Base-by-base conservation (phyloP, 1,284 basidiomycete species). In the Irpex sp. region DNA sequence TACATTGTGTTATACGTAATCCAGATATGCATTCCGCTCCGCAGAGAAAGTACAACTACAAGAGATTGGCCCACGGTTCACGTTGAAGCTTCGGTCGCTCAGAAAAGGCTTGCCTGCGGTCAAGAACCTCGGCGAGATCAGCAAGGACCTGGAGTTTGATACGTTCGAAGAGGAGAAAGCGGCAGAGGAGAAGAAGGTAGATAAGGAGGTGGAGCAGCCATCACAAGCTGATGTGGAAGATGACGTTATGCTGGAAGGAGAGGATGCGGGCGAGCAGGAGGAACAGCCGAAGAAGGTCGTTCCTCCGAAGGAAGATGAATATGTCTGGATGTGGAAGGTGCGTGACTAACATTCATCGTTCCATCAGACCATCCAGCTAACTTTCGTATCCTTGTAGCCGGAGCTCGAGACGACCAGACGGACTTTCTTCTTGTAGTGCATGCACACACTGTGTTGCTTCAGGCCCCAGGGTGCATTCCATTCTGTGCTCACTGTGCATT, bases 31-130 rank as follows among this genome's bases (percentile, higher is more conserved):
- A 51, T 98, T 98, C 76, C 87, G 94, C 57, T 93, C 93, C 0
- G 82, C 90, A 4, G 94, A 96, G 68, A 96, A 94, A 73, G 96
- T 98, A 8, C 89, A 92, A 15, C 79, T 99, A 59, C 97, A 99
- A 76, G 97, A 99, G 76, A 99, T 99, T 66, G 97, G 97, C 0
- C 97, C 97, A 4, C 86, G 97, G 34, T 98, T 99, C 74, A 99
- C 97, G 0, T 81, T 99, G 17, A 99, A 99, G 78, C 78, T 99
- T 63, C 82, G 91, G 38, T 97, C 91, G 81, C 76, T 99, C 66
- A 89, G 93, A 73, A 94, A 93, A 70, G 94, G 95, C 9, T 79
- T 97, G 37, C 96, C 96, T 0, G 87, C 89, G 4, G 92, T 95
- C 21, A 79, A 85, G 70, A 82, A 80, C 71, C 81, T 87, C 65